phyloP scores from a whole-genome alignment of 1,284 basidiomycete species.

The Takashimella tepidaria region DNA sequence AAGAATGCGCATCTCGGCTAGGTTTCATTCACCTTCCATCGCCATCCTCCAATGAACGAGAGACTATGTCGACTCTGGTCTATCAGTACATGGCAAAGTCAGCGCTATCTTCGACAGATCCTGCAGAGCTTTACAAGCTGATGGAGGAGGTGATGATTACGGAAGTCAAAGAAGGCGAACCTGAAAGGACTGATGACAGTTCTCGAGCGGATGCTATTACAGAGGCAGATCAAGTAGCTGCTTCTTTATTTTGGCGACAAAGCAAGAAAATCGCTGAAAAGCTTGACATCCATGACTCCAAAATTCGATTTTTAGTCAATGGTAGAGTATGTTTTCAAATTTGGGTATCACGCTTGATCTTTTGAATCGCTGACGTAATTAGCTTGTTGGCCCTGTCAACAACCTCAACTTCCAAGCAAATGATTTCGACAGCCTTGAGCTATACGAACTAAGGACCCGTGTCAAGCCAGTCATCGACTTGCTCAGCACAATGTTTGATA shows the following conservation, averaged over 20 bases:
- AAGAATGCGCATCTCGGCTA: slow-evolving; percentile 37
- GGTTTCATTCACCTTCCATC: slow-evolving; percentile 47
- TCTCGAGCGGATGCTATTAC: slow-evolving; percentile 23
- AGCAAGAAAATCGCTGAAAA: slow-evolving; percentile 21
- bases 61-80: slow-evolving; percentile 38
- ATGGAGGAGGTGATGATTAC: slow-evolving; percentile 30
- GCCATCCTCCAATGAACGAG: too few relatives aligned
- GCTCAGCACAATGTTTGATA: slow-evolving; percentile 54
- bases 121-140: slow-evolving; percentile 27
- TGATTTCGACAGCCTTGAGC: slow-evolving; percentile 65
- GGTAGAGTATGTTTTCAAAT: slow-evolving; percentile 59
- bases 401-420: slow-evolving; percentile 56
- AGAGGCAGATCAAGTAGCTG: slow-evolving; percentile 24
- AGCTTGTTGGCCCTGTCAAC: slow-evolving; percentile 64
- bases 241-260: slow-evolving; percentile 40
- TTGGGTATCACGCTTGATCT: neutral
- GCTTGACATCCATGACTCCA: slow-evolving; percentile 57
- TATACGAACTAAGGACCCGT: slow-evolving; percentile 67
- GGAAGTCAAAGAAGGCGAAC: slow-evolving; percentile 18
- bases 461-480: slow-evolving; percentile 63
- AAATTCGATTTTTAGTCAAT: slow-evolving; percentile 66
- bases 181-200: slow-evolving; percentile 12
- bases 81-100: slow-evolving; percentile 33
- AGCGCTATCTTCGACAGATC: slow-evolving; percentile 12
- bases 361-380: slow-evolving; percentile 1